Evolutionary conservation across 176 grass and related monocot species (phyloP), one percentile per base, ranked within the genome.

Genomic region (Pontederia crassipes): DNA sequence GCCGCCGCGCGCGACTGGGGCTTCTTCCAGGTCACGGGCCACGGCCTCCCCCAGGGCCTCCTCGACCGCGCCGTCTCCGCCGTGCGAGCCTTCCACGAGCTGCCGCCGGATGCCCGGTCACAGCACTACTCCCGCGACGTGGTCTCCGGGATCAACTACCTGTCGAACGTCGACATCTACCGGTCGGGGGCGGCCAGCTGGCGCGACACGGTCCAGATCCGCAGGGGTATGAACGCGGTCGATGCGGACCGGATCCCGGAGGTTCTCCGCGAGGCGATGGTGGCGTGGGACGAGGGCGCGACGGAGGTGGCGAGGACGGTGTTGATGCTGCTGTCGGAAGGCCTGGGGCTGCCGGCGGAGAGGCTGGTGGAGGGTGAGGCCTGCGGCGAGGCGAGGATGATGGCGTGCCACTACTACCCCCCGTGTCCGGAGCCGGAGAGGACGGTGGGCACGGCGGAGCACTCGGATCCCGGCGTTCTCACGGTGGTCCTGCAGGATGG

Each of bases 351-450:
- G 32, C 29, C 83, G 5, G 45, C 12, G 0, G 12, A 60, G 2
- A 28, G 65, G 8, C 5, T 20, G 59, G 68, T 89, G 29, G 77
- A 76, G 62, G 74, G 65, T 46, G 20, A 69, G 4, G 79, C 86
- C 16, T 81, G 75, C 48, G 65, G 79, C 1, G 79, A 87, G 27
- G 82, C 86, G 40, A 95, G 63, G 61, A 1, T 66, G 45, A 86
- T 89, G 80, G 86, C 63, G 20, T 86, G 90, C 77, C 90, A 95
- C 54, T 95, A 95, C 83, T 95, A 95, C 58, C 90, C 90, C 4
- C 74, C 74, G 32, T 95, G 86, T 74, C 90, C 90, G 0, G 83
- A 95, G 80, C 90, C 90, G 9, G 80, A 95, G 17, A 74, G 72
- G 24, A 89, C 90, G 73, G 78, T 83, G 83, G 90, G 90, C 9